These are phyloP conservation scores for Alternaria brassicae DNA, from an alignment of 2,329 filamentous ascomycete genomes.

Conservation along the genomic window DNA sequence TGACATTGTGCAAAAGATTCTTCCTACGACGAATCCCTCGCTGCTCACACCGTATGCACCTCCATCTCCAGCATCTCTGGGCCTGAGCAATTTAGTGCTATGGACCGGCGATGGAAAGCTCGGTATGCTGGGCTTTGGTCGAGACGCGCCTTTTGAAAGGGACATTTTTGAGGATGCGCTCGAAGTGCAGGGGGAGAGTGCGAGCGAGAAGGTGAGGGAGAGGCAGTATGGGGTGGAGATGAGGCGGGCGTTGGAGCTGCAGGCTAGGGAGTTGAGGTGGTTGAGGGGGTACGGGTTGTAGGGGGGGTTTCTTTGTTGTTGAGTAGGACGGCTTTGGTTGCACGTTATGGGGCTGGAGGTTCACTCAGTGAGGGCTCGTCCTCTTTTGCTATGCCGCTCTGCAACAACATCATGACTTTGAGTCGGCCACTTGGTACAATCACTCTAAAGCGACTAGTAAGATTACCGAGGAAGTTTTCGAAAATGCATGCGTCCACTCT, in stretches of 20 bases:
- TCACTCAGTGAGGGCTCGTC: too few species aligned
- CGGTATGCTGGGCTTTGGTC: slow-evolving; percentile 68
- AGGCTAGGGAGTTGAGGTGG: slow-evolving; percentile 80
- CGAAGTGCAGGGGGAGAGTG: slow-evolving; percentile 47
- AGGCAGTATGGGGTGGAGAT: slow-evolving; percentile 72
- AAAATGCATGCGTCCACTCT: too few species aligned
- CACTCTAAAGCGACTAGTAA: too few species aligned
- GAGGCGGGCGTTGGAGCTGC: slow-evolving; percentile 74
- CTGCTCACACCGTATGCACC: background rate
- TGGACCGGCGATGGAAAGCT: slow-evolving; percentile 86
- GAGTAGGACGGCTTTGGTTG: too few species aligned
- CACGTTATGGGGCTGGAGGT: too few species aligned
- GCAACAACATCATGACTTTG: too few species aligned
- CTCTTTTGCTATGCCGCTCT: too few species aligned
- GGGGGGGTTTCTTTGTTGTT: too few species aligned
- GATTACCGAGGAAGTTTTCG: too few species aligned
- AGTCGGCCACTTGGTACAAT: too few species aligned
- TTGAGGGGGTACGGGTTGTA: slow-evolving; percentile 70
- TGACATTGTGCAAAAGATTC: slow-evolving; percentile 81
- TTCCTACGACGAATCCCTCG: slow-evolving; percentile 61
- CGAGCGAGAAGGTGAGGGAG: slow-evolving; percentile 60
- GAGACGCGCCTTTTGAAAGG: slow-evolving; percentile 33
- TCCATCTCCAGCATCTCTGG: slow-evolving; percentile 22
- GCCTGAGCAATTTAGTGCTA: slow-evolving; percentile 73
- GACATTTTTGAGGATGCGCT: slow-evolving; percentile 45